Percentiles rank a stretch among this genome's conserved stretches.
Conservation (phyloP, 1,139 yeast genomes). For the Kodamaea sp. region DNA sequence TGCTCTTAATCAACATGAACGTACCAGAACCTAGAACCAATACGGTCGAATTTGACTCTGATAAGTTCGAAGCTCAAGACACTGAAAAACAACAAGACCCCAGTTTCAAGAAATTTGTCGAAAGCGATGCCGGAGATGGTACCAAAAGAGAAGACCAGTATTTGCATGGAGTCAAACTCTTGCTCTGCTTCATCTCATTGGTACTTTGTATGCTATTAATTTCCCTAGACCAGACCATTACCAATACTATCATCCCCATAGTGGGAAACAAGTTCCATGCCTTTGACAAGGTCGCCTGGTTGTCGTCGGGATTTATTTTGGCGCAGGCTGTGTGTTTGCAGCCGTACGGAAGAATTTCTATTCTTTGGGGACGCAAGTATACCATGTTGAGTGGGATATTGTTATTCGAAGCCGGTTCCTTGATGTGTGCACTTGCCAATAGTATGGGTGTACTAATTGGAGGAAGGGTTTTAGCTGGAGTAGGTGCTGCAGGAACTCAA, state of each 20-base stretch:
- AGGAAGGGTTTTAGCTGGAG: constrained; percentile 70
- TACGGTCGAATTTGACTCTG: too few species aligned
- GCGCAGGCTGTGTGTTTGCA: constrained; percentile 61
- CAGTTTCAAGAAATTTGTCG: too few species aligned
- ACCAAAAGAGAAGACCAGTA: constrained; percentile 40
- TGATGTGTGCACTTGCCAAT: constrained; percentile 57
- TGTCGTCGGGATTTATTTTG: constrained; percentile 59
- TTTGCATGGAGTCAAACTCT: constrained; percentile 43
- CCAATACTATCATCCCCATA: constrained; percentile 55
- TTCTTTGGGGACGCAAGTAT: constrained; percentile 61
- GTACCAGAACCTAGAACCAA: too few species aligned
- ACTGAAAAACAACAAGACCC: too few species aligned
- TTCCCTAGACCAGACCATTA: constrained; percentile 71
- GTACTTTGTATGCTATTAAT: constrained; percentile 55
- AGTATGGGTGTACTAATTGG: constrained; percentile 64
- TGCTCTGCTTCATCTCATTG: constrained; percentile 46
- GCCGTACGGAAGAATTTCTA: constrained; percentile 61
- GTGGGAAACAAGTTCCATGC: constrained; percentile 56
- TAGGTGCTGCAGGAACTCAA: constrained; percentile 73
- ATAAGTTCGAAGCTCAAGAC: too few species aligned
- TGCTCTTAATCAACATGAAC: too few species aligned
- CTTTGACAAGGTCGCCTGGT: constrained; percentile 63
- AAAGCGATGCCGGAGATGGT: constrained; percentile 45
- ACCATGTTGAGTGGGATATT: constrained; percentile 50
- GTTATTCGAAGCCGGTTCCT: constrained; percentile 63